phyloP scores from a whole-genome alignment of 2,329 filamentous ascomycete genomes.

The Aspergillus fischeri region DNA sequence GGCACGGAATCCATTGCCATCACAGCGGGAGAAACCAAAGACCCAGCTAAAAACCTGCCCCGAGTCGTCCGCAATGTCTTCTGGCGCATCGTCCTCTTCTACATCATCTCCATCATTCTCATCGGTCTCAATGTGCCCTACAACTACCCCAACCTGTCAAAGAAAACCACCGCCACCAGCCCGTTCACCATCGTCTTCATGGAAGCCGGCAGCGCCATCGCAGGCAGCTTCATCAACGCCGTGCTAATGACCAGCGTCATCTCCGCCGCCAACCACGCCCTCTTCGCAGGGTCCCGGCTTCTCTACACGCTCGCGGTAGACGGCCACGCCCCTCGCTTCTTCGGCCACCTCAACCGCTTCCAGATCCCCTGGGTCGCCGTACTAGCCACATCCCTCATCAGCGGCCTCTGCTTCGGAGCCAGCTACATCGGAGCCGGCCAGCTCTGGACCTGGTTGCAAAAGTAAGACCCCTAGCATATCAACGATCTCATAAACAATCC shows the following conservation, averaged over 20 bases:
- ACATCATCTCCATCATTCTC: conserved; percentile 49
- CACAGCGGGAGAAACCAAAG: conserved; percentile 62
- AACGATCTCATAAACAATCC: background rate
- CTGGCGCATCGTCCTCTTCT: conserved; percentile 58
- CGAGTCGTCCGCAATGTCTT: conserved; percentile 63
- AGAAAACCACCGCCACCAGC: conserved; percentile 45
- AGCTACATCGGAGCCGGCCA: conserved; percentile 63
- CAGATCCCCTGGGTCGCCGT: conserved; percentile 53
- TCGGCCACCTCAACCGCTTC: conserved; percentile 49
- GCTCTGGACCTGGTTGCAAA: conserved; percentile 64
- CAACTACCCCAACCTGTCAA: conserved; percentile 44
- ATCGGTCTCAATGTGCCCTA: conserved; percentile 60
- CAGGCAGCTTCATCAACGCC: conserved; percentile 58
- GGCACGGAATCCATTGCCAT: conserved; percentile 64
- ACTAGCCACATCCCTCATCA: conserved; percentile 51
- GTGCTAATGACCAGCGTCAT: conserved; percentile 58
- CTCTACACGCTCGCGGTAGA: conserved; percentile 56
- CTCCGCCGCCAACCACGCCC: conserved; percentile 56
- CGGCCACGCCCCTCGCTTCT: conserved; percentile 53
- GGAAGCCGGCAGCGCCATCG: conserved; percentile 51
- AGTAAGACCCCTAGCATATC: conserved; percentile 37
- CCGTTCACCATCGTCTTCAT: conserved; percentile 62
- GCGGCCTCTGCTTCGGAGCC: conserved; percentile 60
- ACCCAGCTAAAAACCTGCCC: conserved; percentile 58
- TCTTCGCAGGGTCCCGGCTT: conserved; percentile 55